Evolutionary conservation across 179 eudicot species (phyloP).

Genomic region (Corrigiola litoralis): DNA sequence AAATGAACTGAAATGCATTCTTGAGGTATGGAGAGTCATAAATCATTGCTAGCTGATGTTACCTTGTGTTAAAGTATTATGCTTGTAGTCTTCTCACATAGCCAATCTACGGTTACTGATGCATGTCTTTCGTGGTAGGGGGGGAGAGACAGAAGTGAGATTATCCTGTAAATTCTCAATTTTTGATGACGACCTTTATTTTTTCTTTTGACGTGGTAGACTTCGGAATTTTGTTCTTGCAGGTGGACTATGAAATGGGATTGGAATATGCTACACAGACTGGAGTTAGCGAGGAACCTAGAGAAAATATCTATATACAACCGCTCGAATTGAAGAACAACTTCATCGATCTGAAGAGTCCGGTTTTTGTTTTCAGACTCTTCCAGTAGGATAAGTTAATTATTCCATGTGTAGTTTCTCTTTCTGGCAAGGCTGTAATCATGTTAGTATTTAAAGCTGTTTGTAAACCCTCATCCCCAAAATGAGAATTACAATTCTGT

Average conservation of each 20-base stretch:
- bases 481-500: too few species aligned
- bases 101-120: too few species aligned
- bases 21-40: too few species aligned
- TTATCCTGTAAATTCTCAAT: too few species aligned
- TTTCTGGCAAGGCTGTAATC: neutral
- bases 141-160: too few species aligned
- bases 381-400: slow-evolving; percentile 36
- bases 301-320: slow-evolving; percentile 60
- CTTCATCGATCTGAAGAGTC: slow-evolving; percentile 58
- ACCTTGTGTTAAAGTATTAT: too few species aligned
- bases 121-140: too few species aligned
- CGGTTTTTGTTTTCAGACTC: slow-evolving; percentile 73
- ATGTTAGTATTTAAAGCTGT: too few species aligned
- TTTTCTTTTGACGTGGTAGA: neutral
- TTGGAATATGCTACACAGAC: slow-evolving; percentile 89
- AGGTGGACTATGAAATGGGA: slow-evolving; percentile 99
- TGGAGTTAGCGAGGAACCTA: slow-evolving; percentile 84
- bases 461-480: too few species aligned
- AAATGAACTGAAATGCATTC: too few species aligned
- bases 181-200: neutral
- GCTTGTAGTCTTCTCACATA: too few species aligned
- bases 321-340: slow-evolving; percentile 42
- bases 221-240: slow-evolving; percentile 18
- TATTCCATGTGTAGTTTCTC: neutral
- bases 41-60: too few species aligned